Percentiles rank a stretch among this genome's conserved stretches.
Evolutionary conservation across 805 yeast species (phyloP).

Genomic region (Clavispora asparagi): DNA sequence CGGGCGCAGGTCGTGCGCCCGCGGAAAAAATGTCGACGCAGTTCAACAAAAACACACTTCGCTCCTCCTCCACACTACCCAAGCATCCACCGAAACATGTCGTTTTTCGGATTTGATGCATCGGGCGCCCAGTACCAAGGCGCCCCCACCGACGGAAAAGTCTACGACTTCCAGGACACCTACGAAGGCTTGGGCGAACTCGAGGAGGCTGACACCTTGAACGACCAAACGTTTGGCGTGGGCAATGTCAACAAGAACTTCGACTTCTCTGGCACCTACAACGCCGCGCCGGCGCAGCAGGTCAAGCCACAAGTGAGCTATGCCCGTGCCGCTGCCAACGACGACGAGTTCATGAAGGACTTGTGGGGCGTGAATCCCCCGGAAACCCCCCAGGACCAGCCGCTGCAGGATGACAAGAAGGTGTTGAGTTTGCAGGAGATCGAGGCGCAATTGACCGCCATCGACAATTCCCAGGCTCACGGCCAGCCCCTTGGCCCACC

Average conservation of each 20-base stretch:
- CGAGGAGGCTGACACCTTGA: slow-evolving; percentile 71
- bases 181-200: slow-evolving; percentile 73
- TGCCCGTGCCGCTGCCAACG: slow-evolving; percentile 37
- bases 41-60: background rate
- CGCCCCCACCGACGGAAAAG: slow-evolving; percentile 20
- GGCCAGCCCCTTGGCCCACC: slow-evolving; percentile 17
- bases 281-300: slow-evolving; percentile 9
- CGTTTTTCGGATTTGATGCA: slow-evolving; percentile 64
- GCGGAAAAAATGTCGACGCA: background rate
- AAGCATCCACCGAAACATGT: slow-evolving; percentile 35
- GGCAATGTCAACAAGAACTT: slow-evolving; percentile 56
- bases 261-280: slow-evolving; percentile 47
- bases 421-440: slow-evolving; percentile 76
- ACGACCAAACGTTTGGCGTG: slow-evolving; percentile 74
- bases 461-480: slow-evolving; percentile 27
- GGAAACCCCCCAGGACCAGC: slow-evolving; percentile 15
- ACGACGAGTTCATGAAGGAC: slow-evolving; percentile 42
- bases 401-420: slow-evolving; percentile 29
- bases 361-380: slow-evolving; percentile 40
- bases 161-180: slow-evolving; percentile 75
- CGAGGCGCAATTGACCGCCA: slow-evolving; percentile 67
- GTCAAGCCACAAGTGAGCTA: slow-evolving; percentile 28
- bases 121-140: slow-evolving; percentile 25
- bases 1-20: background rate
- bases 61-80: background rate